phyloP scores from a whole-genome alignment of 2,329 filamentous ascomycete species.

The Scedosporium minutisporum region DNA sequence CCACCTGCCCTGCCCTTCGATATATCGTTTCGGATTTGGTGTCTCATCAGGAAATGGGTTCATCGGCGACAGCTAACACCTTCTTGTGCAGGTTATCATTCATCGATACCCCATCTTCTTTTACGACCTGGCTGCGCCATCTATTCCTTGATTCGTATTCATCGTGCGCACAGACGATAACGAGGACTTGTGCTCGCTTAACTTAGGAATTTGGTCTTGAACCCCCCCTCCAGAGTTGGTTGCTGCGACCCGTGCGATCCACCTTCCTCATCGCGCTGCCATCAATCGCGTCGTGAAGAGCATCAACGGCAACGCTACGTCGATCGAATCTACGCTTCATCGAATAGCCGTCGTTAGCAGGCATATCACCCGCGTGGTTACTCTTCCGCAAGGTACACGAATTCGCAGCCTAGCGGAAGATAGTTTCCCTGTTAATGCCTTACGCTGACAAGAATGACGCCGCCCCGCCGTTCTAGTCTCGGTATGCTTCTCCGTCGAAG shows the following conservation, averaged over 20 bases:
- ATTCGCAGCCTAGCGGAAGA: conserved; percentile 2
- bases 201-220: not conserved
- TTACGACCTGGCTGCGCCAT: not conserved
- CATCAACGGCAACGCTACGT: not conserved
- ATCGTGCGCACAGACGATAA: not conserved
- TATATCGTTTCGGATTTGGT: not conserved
- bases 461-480: conserved; percentile 34
- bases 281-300: not conserved
- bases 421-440: not conserved
- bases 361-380: not conserved
- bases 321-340: not conserved
- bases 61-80: not conserved
- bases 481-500: conserved; percentile 56
- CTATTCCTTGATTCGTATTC: not conserved
- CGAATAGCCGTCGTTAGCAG: not conserved
- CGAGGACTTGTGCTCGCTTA: not conserved
- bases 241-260: not conserved
- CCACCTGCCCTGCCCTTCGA: not conserved
- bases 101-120: conserved; percentile 1
- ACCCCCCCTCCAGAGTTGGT: not conserved
- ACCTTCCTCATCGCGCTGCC: not conserved
- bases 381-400: conserved; percentile 1
- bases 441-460: conserved; percentile 20
- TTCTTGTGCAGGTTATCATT: not conserved
- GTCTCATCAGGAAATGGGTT: not conserved